Percentiles rank a stretch among this genome's conserved stretches.
These are phyloP conservation scores for Globisporangium emineosum DNA, from an alignment of 352 stramenopile genomes.

Conservation along the genomic window DNA sequence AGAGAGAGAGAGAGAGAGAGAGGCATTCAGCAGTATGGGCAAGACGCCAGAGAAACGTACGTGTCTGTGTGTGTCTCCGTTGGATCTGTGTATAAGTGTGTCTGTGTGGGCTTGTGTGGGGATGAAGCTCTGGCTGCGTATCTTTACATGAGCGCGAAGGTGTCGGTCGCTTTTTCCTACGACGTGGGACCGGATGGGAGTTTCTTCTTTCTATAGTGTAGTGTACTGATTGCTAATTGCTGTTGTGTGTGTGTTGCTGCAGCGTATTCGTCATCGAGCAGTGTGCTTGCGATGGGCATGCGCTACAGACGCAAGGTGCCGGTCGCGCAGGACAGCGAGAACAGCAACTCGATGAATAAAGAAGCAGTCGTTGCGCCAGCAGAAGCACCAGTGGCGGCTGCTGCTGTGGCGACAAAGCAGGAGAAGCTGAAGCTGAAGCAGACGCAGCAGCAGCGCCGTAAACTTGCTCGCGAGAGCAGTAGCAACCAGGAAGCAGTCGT, in stretches of 20 bases:
- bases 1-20: not conserved
- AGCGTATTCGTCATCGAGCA: slow-evolving; percentile 10
- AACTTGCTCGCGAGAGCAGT: not conserved
- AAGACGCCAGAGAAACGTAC: slow-evolving; percentile 48
- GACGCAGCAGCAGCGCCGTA: slow-evolving; percentile 6
- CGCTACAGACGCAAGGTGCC: slow-evolving; percentile 56
- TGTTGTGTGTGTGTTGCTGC: not conserved
- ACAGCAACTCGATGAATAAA: slow-evolving; percentile 18
- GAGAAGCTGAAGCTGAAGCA: slow-evolving; percentile 8
- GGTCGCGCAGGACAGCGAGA: slow-evolving; percentile 19
- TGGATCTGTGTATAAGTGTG: too few species aligned
- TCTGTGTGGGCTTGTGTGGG: too few species aligned
- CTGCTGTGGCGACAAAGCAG: not conserved
- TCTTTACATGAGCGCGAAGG: too few species aligned
- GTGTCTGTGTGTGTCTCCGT: slow-evolving; percentile 1
- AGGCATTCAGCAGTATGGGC: slow-evolving; percentile 26
- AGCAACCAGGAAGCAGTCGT: not conserved
- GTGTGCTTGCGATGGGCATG: slow-evolving; percentile 20
- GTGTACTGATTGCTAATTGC: not conserved
- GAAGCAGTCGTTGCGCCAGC: slow-evolving; percentile 1
- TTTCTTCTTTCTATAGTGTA: too few species aligned
- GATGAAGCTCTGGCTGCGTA: too few species aligned
- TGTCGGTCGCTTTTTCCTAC: too few species aligned
- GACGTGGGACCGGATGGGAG: too few species aligned
- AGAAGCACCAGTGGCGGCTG: not conserved